Conservation (phyloP, 495 filamentous ascomycete species). For the Patellaria atrata region DNA sequence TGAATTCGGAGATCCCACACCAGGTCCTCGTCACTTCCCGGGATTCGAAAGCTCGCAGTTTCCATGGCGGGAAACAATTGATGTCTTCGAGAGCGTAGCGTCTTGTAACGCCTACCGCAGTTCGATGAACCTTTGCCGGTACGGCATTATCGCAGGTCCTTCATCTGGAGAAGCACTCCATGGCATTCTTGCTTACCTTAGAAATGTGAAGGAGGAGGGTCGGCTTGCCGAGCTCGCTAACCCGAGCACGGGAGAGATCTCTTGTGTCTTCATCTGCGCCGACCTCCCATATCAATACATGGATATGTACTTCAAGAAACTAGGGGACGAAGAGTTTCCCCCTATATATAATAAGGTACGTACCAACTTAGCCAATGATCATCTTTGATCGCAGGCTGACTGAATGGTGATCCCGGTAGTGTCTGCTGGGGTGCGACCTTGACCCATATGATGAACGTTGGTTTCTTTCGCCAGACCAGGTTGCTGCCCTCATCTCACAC, state of each 20-base stretch:
- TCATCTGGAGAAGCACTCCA: constrained; percentile 44
- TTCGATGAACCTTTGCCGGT: constrained; percentile 39
- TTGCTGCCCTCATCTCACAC: neutral
- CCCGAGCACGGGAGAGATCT: constrained; percentile 31
- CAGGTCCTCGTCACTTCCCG: constrained; percentile 40
- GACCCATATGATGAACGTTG: constrained; percentile 6
- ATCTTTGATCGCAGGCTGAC: neutral
- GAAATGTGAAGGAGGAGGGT: constrained; percentile 33
- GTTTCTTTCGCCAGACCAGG: constrained; percentile 1
- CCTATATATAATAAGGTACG: constrained; percentile 42
- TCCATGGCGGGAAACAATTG: constrained; percentile 41
- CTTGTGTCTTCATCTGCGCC: constrained; percentile 46
- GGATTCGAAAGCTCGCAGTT: constrained; percentile 40
- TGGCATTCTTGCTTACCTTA: constrained; percentile 39
- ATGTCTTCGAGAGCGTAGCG: constrained; percentile 38
- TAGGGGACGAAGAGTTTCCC: constrained; percentile 36
- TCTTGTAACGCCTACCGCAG: constrained; percentile 39
- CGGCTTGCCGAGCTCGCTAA: constrained; percentile 32
- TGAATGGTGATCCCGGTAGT: neutral
- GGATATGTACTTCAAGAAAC: constrained; percentile 42
- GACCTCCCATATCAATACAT: constrained; percentile 53
- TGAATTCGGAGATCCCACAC: constrained; percentile 39
- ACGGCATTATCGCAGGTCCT: constrained; percentile 45
- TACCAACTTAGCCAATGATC: no score
- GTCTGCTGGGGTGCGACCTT: constrained; percentile 4